Evolutionary conservation across 805 yeast genomes (phyloP).

Genomic region (Spathaspora boniae): DNA sequence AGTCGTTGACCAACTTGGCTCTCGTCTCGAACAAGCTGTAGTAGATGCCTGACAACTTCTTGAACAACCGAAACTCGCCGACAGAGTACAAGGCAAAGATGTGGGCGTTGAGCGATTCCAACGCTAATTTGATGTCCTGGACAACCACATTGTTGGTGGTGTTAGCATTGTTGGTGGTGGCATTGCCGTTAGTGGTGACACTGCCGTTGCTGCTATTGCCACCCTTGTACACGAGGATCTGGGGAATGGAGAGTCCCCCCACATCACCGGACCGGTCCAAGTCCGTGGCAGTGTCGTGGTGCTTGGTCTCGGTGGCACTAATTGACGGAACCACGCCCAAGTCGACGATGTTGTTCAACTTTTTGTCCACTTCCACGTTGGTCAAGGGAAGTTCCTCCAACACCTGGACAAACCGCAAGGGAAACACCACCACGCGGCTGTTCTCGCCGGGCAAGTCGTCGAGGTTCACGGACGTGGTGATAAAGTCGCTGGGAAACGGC

Average conservation of each 20-base stretch:
- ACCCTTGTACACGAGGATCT: neutral
- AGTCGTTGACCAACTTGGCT: constrained; percentile 46
- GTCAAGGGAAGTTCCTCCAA: constrained; percentile 41
- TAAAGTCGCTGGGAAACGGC: constrained; percentile 69
- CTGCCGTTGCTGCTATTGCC: constrained; percentile 12
- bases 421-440: constrained; percentile 56
- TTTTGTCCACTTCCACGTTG: constrained; percentile 21
- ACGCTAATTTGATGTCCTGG: constrained; percentile 56
- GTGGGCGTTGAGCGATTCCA: constrained; percentile 58
- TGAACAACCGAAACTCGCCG: constrained; percentile 63
- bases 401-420: constrained; percentile 50
- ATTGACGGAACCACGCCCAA: constrained; percentile 28
- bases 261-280: constrained; percentile 10
- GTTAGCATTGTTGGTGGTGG: no score
- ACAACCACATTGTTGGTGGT: constrained; percentile 20
- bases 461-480: constrained; percentile 55
- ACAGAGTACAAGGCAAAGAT: constrained; percentile 67
- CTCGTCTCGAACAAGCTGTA: constrained; percentile 57
- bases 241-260: no score
- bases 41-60: constrained; percentile 51
- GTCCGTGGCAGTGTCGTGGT: constrained; percentile 20
- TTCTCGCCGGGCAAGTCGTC: constrained; percentile 61
- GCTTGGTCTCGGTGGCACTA: constrained; percentile 27
- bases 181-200: no score
- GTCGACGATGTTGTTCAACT: constrained; percentile 25